These are phyloP conservation scores for Paramicrosporidium saccamoebae DNA, from an alignment of 371 early-diverging fungal species.

Conservation along the genomic window DNA sequence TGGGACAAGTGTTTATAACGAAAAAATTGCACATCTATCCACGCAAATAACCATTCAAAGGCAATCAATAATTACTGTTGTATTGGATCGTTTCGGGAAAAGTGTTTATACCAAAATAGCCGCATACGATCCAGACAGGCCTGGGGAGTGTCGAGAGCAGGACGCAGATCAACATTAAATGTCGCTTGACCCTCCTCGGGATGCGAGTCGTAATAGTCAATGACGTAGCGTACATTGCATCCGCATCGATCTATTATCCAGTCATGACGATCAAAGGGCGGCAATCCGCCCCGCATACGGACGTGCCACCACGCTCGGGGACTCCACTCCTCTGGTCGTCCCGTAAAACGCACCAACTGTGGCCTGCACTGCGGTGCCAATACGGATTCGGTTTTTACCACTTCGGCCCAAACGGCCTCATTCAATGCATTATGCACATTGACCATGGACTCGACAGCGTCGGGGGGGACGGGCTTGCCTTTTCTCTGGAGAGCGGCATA, in stretches of 20 bases:
- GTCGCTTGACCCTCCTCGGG: constrained; percentile 22
- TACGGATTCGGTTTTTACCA: constrained; percentile 52
- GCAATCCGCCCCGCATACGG: constrained; percentile 12
- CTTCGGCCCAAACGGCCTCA: constrained; percentile 71
- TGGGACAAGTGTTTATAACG: too few relatives aligned
- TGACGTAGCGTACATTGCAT: constrained; percentile 26
- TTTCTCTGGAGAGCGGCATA: constrained; percentile 78
- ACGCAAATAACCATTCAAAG: too few relatives aligned
- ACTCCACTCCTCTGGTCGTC: constrained; percentile 30
- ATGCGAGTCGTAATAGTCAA: constrained; percentile 33
- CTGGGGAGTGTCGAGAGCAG: constrained; percentile 27
- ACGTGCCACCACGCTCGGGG: constrained; percentile 33
- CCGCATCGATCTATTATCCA: constrained; percentile 38
- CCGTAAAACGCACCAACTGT: constrained; percentile 35
- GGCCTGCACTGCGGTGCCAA: constrained; percentile 10
- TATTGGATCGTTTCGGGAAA: too few relatives aligned
- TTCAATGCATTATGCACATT: constrained; percentile 88
- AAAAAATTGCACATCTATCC: too few relatives aligned
- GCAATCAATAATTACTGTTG: too few relatives aligned
- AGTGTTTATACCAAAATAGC: constrained; percentile 6
- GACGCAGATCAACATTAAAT: constrained; percentile 42
- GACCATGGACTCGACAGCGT: constrained; percentile 62
- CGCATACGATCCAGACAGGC: constrained; percentile 21
- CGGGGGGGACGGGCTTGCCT: constrained; percentile 64
- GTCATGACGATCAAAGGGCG: constrained; percentile 44